Base-by-base conservation (phyloP, 2,329 filamentous ascomycete genomes). In the Bipolaris gigantea region DNA sequence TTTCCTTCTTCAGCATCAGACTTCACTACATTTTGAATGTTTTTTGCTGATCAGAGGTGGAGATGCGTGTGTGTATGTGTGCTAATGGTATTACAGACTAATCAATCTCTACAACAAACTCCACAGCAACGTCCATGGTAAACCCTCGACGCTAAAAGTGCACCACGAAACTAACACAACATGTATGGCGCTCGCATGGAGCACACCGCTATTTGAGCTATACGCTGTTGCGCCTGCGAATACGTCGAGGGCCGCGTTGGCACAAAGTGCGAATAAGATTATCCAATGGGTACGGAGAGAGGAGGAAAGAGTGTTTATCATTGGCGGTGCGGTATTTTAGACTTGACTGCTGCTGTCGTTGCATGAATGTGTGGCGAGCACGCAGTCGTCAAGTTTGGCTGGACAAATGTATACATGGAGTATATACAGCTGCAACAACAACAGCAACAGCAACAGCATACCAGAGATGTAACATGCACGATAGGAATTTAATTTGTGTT, bases 301-400 rank as follows among this genome's bases (percentile, higher is more conserved):
- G 75, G 93, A 97, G 75, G 92, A 97, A 75, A 82, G 94, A 53
- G 79, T 97, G 5, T 99, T 99, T 70, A 96, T 99, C 55, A 94
- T 99, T 70, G 94, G 94, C 1, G 95, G 94, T n/a, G 94, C 92
- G 39, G 93, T 97, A 18, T 81, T 81, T 59, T 81, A 53, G 49
- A 25, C 27, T 16, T 15, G 2, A 4, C 21, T 11, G 27, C 4
- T 34, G 19, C 6, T 40, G 19, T 25, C 13, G 27, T 30, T 30
- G 27, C 27, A 30, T 30, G 27, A 30, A 30, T 30, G 10, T 30
- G 27, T 30, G 27, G 27, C 27, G 27, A 30, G 10, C 13, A 30
- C 10, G 27, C 13, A 30, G 10, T 11, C 27, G 27, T 30, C 27
- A 30, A 30, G 27, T 30, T 30, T 5, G 11, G 11, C 10, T 30